These are phyloP conservation scores for Penicillium ucsense DNA, from an alignment of 495 filamentous ascomycete genomes.

Conservation along the genomic window DNA sequence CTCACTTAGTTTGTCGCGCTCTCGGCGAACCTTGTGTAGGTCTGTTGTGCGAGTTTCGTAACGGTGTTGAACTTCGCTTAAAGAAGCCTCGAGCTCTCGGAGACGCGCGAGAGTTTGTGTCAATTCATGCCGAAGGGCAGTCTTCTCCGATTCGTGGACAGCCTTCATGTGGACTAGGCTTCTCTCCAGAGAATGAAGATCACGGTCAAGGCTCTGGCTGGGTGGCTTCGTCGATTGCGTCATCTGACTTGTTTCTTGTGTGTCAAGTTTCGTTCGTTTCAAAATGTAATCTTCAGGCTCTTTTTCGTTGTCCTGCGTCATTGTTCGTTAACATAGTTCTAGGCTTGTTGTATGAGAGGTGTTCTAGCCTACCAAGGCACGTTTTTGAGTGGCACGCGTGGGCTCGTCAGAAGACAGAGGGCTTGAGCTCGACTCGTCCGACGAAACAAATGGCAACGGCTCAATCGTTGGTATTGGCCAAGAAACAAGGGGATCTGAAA, in stretches of 20 bases:
- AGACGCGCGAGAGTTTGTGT: constrained; percentile 11
- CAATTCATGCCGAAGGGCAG: constrained; percentile 20
- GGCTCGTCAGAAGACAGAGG: constrained; percentile 12
- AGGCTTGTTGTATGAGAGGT: neutral
- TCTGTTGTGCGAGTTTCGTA: constrained; percentile 33
- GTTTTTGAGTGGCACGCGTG: constrained; percentile 19
- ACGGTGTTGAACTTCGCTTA: constrained; percentile 31
- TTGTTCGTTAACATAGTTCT: too few relatives aligned
- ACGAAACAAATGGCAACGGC: constrained; percentile 22
- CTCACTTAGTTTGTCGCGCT: constrained; percentile 21
- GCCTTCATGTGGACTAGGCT: constrained; percentile 27
- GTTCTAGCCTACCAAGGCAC: constrained; percentile 21
- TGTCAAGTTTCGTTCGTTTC: constrained; percentile 25
- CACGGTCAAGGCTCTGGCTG: constrained; percentile 23
- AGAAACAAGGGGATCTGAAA: constrained; percentile 23
- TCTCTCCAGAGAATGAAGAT: constrained; percentile 24
- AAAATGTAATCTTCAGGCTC: constrained; percentile 17
- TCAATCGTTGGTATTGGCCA: constrained; percentile 39
- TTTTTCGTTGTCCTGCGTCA: constrained; percentile 19
- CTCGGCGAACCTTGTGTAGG: constrained; percentile 27
- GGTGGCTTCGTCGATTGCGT: constrained; percentile 25
- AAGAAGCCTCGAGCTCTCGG: constrained; percentile 17
- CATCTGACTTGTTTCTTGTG: constrained; percentile 24
- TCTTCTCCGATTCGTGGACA: constrained; percentile 20
- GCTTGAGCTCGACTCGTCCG: constrained; percentile 15